A percentile compares a stretch with the other conserved stretches of the same genome.
phyloP scores from a whole-genome alignment of 140 eudicot species.

The Anethum foeniculum region DNA sequence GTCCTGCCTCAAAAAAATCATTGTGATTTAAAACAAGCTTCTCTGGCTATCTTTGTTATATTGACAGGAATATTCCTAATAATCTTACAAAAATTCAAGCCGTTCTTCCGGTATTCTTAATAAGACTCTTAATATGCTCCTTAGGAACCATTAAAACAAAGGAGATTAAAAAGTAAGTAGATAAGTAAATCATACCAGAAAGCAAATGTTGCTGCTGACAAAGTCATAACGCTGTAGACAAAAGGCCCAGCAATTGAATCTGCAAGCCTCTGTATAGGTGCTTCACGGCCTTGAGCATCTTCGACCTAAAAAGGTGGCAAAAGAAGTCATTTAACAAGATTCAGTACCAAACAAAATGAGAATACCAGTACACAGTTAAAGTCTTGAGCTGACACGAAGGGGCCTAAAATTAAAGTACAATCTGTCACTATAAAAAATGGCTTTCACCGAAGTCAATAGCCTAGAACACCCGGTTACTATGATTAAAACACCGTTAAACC shows the following conservation, averaged over 20 bases:
- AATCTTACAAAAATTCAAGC: background rate
- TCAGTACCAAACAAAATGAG: constrained; percentile 3
- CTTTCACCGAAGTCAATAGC: background rate
- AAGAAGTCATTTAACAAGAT: background rate
- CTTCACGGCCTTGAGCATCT: constrained; percentile 99
- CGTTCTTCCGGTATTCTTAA: background rate
- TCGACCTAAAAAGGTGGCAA: constrained; percentile 52
- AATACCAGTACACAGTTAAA: background rate
- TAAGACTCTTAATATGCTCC: background rate
- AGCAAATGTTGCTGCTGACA: constrained; percentile 83
- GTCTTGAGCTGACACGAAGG: background rate
- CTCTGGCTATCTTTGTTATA: background rate
- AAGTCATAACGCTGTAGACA: constrained; percentile 77
- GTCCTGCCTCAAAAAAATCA: background rate
- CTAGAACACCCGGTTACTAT: too few relatives aligned
- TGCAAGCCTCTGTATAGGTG: constrained; percentile 98
- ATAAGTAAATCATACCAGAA: constrained; percentile 51
- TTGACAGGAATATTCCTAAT: background rate
- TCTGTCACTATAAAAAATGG: background rate
- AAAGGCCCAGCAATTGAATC: constrained; percentile 97
- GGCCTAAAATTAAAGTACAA: background rate
- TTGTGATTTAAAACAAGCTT: background rate
- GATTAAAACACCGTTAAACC: too few relatives aligned
- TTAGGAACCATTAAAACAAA: background rate
- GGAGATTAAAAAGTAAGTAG: background rate